Conservation (phyloP, 306 rosid genomes). For the Albizia julibrissin region DNA sequence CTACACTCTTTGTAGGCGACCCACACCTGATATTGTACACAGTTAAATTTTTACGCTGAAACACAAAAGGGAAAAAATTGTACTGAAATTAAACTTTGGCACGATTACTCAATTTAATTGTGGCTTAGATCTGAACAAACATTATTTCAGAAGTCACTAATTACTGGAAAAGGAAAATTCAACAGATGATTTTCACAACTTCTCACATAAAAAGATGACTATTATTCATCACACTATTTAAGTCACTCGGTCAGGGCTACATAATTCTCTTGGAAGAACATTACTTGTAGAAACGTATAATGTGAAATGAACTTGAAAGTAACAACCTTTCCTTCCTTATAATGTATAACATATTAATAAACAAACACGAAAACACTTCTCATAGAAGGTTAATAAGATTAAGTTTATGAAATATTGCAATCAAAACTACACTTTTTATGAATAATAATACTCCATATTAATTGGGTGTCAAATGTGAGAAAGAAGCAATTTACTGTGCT, state of each 20-base stretch:
- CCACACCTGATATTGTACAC: constrained; percentile 67
- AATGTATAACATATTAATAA: not conserved
- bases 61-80: not conserved
- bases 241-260: constrained; percentile 4
- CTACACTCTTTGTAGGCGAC: constrained; percentile 74
- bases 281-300: not conserved
- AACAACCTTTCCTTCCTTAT: not conserved
- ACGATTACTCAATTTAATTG: constrained; percentile 14
- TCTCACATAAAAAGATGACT: constrained; percentile 6
- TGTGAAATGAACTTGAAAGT: not conserved
- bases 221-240: not conserved
- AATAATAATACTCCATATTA: not conserved
- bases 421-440: not conserved
- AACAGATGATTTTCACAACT: constrained; percentile 23
- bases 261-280: constrained; percentile 4
- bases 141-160: not conserved
- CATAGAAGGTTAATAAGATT: not conserved
- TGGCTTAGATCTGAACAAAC: constrained; percentile 21
- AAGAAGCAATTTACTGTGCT: constrained; percentile 7
- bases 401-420: not conserved
- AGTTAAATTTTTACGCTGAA: constrained; percentile 26
- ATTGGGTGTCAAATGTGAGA: not conserved
- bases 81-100: constrained; percentile 6
- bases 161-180: not conserved
- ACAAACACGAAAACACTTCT: not conserved